Evolutionary conservation across 2,329 filamentous ascomycete species (phyloP).

Genomic region (Microascus cirrosus): DNA sequence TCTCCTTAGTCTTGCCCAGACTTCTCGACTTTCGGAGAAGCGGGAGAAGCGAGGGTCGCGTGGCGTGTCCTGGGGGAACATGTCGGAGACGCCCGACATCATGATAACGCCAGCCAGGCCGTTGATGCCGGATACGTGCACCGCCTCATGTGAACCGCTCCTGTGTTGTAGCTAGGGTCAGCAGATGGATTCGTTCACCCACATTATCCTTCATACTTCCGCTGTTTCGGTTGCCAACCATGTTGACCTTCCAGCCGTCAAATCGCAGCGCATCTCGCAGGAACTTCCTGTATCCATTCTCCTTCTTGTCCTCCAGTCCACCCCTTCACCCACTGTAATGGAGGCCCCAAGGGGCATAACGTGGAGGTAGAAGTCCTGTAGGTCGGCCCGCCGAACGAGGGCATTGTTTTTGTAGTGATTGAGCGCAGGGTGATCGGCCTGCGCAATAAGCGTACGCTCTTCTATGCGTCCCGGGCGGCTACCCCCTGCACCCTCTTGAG

Average conservation of each 20-base stretch:
- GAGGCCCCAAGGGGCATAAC: constrained; percentile 23
- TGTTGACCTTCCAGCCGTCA: constrained; percentile 20
- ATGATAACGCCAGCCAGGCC: neutral
- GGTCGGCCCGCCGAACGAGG: no score
- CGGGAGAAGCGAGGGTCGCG: neutral
- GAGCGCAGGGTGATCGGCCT: no score
- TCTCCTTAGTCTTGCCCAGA: neutral
- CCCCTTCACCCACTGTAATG: constrained; percentile 22
- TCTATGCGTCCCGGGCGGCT: no score
- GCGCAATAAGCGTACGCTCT: no score
- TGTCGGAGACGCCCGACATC: no score
- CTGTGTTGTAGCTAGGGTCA: no score
- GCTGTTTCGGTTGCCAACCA: constrained; percentile 25
- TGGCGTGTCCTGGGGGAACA: no score
- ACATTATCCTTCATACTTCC: constrained; percentile 21
- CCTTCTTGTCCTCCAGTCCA: constrained; percentile 1
- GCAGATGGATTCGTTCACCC: neutral
- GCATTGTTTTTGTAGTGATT: no score
- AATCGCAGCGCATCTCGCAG: constrained; percentile 16
- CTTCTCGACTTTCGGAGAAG: constrained; percentile 1
- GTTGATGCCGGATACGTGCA: neutral
- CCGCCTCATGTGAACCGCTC: no score
- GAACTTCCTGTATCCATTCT: constrained; percentile 23
- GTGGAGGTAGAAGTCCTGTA: constrained; percentile 8
- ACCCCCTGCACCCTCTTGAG: no score